Evolutionary conservation across 2,329 filamentous ascomycete genomes (phyloP).

Genomic region (Xylariales sp.): DNA sequence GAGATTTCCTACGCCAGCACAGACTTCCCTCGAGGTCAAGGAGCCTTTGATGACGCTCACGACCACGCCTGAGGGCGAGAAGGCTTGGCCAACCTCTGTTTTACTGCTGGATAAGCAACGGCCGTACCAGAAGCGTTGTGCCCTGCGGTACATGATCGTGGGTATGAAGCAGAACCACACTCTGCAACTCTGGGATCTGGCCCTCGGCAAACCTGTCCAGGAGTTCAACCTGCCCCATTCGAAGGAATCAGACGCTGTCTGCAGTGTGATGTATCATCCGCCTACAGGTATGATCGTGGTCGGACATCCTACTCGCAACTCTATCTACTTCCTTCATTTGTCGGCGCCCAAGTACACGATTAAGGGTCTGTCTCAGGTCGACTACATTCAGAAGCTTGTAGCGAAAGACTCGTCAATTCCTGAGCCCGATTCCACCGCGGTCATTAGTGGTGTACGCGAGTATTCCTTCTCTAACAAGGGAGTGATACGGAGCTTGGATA

Average conservation of each 20-base stretch:
- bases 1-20: constrained; percentile 47
- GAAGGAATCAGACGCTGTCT: constrained; percentile 96
- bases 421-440: constrained; percentile 88
- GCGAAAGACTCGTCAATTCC: constrained; percentile 68
- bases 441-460: constrained; percentile 94
- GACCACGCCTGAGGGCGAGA: constrained; percentile 82
- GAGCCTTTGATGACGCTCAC: constrained; percentile 82
- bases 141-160: constrained; percentile 90
- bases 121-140: constrained; percentile 84
- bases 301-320: constrained; percentile 94
- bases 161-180: constrained; percentile 99
- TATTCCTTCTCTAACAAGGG: constrained; percentile 88
- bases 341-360: constrained; percentile 92
- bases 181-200: constrained; percentile 96
- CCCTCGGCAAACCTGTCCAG: constrained; percentile 89
- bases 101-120: constrained; percentile 94
- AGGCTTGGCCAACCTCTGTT: constrained; percentile 95
- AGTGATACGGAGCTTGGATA: constrained; percentile 81
- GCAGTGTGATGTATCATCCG: constrained; percentile 92
- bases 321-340: constrained; percentile 92
- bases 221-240: constrained; percentile 95
- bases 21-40: constrained; percentile 68
- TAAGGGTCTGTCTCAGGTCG: constrained; percentile 76
- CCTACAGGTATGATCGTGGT: constrained; percentile 89
- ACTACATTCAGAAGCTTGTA: constrained; percentile 75